phyloP scores from a whole-genome alignment of 2,329 filamentous ascomycete genomes.

The Diaporthe destruens region DNA sequence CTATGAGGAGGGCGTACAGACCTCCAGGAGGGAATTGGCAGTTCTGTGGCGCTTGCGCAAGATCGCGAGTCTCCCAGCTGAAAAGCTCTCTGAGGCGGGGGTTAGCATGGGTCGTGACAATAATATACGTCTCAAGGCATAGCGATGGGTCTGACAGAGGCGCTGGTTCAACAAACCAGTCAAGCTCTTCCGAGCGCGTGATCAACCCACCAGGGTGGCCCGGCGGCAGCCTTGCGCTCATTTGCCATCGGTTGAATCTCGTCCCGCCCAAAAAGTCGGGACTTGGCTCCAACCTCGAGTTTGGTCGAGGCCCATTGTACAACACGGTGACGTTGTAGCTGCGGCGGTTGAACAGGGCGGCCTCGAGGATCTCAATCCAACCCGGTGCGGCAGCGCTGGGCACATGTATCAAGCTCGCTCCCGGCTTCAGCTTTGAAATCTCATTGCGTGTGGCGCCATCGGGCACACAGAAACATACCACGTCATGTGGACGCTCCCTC shows the following conservation, averaged over 20 bases:
- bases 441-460: not conserved
- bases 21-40: not conserved
- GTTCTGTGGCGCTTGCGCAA: not conserved
- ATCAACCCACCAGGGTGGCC: not conserved
- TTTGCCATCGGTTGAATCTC: not conserved
- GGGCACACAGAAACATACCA: constrained; percentile 12
- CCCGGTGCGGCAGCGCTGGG: not conserved
- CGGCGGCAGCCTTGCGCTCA: not conserved
- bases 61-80: not conserved
- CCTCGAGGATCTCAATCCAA: not conserved
- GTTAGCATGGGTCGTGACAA: not conserved
- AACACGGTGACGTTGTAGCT: constrained; percentile 26
- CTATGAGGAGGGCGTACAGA: not conserved
- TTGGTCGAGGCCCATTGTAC: not conserved
- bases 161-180: not conserved
- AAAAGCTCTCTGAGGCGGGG: not conserved
- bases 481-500: not conserved
- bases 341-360: not conserved
- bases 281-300: not conserved
- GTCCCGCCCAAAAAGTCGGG: constrained; percentile 6
- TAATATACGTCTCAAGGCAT: not conserved
- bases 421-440: not conserved
- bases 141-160: not conserved
- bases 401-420: not conserved
- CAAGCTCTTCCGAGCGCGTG: not conserved